Base-by-base conservation (phyloP, 2,329 filamentous ascomycete genomes). In the Diaporthe citriasiana region DNA sequence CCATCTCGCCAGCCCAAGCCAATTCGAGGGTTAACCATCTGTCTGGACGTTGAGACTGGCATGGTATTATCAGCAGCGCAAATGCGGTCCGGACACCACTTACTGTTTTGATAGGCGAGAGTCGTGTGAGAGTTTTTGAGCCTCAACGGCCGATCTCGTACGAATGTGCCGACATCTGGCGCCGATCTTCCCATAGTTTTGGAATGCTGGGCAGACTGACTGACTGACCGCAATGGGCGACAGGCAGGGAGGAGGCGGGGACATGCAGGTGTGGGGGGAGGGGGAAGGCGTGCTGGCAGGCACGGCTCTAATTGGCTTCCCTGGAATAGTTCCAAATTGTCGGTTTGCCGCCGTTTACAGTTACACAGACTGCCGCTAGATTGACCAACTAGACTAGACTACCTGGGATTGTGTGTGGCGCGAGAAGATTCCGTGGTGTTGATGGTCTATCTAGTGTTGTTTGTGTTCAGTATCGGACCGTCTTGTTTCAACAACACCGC, bases 111-210 rank as follows among this genome's bases (percentile, higher is more conserved):
- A 66, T 45, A 27, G 19, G 10, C 33, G 33, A 38, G 47, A 66
- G 33, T 51, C 30, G 47, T 40, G 33, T 19, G 63, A n/a, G 6
- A 1, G 15, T n/a, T 68, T 68, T 68, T 68, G 63, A 68, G 63
- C 63, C 63, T 68, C 63, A 68, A 68, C 22, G 33, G 45, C 22
- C 45, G 63, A 68, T 68, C 63, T 38, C 53, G 45, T 22, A 19
- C 33, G 25, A 53, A 40, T 51, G 63, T 68, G 63, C 63, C 63
- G 63, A 68, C 63, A 53, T 51, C n/a, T 68, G 63, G 63, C 45
- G 63, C 63, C 63, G 63, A 68, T 68, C 63, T 53, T 35, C 38
- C 6, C 63, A 53, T 51, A 10, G 35, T 53, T 40, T 22, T 51
- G 63, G 30, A 33, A 38, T 51, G 63, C 63, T 51, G 63, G 30